phyloP scores from a whole-genome alignment of 1,139 yeast species.

The Komagataea norvegica region DNA sequence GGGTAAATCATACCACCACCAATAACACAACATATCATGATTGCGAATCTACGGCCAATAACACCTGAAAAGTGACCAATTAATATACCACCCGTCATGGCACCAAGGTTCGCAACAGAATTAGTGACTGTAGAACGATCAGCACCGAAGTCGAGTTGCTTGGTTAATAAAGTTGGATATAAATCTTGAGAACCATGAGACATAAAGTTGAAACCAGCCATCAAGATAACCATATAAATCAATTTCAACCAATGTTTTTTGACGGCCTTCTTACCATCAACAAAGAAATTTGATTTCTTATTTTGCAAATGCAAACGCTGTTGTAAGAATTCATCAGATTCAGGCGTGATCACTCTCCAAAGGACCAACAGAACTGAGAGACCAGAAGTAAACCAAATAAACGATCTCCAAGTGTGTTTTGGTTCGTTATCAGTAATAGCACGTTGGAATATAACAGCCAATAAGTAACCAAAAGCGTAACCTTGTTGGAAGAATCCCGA shows the following conservation, averaged over 20 bases:
- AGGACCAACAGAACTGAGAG: slow-evolving; percentile 52
- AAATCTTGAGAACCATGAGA: slow-evolving; percentile 74
- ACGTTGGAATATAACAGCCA: slow-evolving; percentile 61
- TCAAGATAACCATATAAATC: slow-evolving; percentile 47
- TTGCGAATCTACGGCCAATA: slow-evolving; percentile 55
- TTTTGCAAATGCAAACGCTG: slow-evolving; percentile 30
- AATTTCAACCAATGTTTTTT: slow-evolving; percentile 41
- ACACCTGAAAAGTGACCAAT: slow-evolving; percentile 59
- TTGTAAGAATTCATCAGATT: slow-evolving; percentile 50
- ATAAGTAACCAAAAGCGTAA: slow-evolving; percentile 64
- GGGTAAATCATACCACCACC: slow-evolving; percentile 69
- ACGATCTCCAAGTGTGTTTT: slow-evolving; percentile 62
- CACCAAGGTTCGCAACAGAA: slow-evolving; percentile 68
- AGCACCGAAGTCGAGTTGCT: slow-evolving; percentile 45
- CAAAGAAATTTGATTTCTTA: slow-evolving; percentile 24
- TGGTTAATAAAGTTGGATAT: slow-evolving; percentile 58
- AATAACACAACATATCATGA: slow-evolving; percentile 53
- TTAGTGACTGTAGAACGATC: slow-evolving; percentile 62
- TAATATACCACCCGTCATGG: slow-evolving; percentile 57
- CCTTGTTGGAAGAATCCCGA: slow-evolving; percentile 72
- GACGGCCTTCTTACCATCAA: slow-evolving; percentile 28
- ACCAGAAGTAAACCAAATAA: slow-evolving; percentile 79
- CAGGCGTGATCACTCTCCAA: slow-evolving; percentile 55
- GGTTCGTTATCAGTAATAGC: slow-evolving; percentile 49
- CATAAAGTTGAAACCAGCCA: slow-evolving; percentile 65